These are phyloP conservation scores for Coemansia sp. DNA, from an alignment of 192 early-diverging fungal species.

Conservation along the genomic window DNA sequence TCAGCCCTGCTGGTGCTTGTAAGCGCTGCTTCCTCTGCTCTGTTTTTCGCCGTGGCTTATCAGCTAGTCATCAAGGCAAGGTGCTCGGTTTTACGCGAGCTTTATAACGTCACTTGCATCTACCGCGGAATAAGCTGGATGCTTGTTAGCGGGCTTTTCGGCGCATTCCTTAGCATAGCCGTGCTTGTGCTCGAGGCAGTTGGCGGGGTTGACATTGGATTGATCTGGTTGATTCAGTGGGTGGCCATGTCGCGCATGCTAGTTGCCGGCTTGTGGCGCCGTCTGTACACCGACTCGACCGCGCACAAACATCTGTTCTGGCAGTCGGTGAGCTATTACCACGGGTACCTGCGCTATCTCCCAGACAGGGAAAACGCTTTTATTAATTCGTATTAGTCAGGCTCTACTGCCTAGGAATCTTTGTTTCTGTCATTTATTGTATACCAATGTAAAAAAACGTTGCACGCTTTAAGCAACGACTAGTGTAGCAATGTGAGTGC, in stretches of 20 bases:
- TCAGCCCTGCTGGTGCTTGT: background rate
- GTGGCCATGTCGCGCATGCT: slow-evolving; percentile 19
- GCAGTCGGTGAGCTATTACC: background rate
- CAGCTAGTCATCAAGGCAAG: background rate
- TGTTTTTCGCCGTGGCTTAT: background rate
- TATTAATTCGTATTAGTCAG: background rate
- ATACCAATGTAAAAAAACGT: background rate
- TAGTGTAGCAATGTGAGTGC: too few species aligned
- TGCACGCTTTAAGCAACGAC: background rate
- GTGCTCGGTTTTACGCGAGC: slow-evolving; percentile 5
- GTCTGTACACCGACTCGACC: slow-evolving; percentile 2
- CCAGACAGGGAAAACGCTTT: background rate
- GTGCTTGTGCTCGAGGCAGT: slow-evolving; percentile 4
- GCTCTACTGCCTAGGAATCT: background rate
- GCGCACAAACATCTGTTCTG: slow-evolving; percentile 23
- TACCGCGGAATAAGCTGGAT: slow-evolving; percentile 29
- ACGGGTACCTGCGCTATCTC: background rate
- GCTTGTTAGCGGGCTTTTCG: slow-evolving; percentile 6
- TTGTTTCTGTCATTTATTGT: background rate
- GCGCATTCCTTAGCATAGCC: slow-evolving; percentile 2
- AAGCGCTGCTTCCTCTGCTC: background rate
- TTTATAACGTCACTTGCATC: slow-evolving; percentile 11
- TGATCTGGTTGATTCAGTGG: slow-evolving; percentile 28
- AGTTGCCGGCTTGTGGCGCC: slow-evolving; percentile 19
- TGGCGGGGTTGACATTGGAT: background rate